phyloP scores from a whole-genome alignment of 1,284 basidiomycete genomes.

The Peniophora sp. region DNA sequence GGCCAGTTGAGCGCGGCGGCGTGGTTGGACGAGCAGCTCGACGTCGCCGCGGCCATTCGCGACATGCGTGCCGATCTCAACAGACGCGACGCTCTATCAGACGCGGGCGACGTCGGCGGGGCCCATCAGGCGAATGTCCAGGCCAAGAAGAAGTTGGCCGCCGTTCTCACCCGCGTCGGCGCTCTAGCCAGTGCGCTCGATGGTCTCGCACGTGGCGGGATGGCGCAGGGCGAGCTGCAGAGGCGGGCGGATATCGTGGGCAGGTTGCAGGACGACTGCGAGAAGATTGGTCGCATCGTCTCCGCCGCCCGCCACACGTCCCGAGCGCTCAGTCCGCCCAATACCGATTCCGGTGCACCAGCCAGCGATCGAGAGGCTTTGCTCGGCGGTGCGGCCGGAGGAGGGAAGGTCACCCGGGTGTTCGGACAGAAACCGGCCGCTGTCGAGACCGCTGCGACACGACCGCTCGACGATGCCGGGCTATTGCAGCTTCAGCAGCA shows the following conservation, averaged over 20 bases:
- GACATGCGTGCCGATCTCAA: conserved; percentile 79
- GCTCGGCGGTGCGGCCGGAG: conserved; percentile 28
- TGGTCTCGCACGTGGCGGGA: conserved; percentile 54
- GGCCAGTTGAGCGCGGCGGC: conserved; percentile 61
- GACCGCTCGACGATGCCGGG: conserved; percentile 80
- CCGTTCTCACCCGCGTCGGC: conserved; percentile 61
- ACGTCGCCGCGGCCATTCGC: conserved; percentile 67
- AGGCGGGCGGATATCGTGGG: conserved; percentile 80
- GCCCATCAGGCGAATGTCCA: conserved; percentile 78
- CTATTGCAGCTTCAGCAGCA: conserved; percentile 73
- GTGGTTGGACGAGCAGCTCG: conserved; percentile 82
- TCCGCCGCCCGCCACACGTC: conserved; percentile 57
- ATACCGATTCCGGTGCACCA: conserved; percentile 34
- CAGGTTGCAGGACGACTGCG: conserved; percentile 77
- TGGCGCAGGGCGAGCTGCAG: conserved; percentile 79
- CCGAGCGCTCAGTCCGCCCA: conserved; percentile 28
- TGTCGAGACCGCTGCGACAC: conserved; percentile 80
- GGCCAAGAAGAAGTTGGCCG: conserved; percentile 79
- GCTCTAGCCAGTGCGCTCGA: conserved; percentile 66
- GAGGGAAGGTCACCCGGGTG: conserved; percentile 58
- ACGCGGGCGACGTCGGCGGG: conserved; percentile 62
- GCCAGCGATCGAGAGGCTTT: conserved; percentile 60
- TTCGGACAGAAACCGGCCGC: conserved; percentile 54
- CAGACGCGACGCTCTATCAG: conserved; percentile 77
- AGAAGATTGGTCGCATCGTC: conserved; percentile 74